These are phyloP conservation scores for Coemansia aciculifera DNA, from an alignment of 192 early-diverging fungal genomes.

Conservation along the genomic window DNA sequence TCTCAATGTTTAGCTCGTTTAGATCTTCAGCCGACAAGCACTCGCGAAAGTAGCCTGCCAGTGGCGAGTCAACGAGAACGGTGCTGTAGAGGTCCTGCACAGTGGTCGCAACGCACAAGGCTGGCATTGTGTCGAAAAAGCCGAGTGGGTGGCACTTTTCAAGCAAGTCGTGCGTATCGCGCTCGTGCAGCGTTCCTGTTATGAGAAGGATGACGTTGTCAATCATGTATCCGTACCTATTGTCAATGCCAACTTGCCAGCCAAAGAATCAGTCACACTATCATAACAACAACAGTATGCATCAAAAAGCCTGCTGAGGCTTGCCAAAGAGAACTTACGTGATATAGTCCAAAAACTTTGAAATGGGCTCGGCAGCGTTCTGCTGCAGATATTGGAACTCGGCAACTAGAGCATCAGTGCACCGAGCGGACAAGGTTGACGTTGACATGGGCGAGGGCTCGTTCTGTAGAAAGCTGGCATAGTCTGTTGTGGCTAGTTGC, in stretches of 20 bases:
- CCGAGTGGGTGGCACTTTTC: constrained; percentile 98
- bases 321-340: constrained; percentile 60
- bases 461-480: constrained; percentile 90
- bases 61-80: constrained; percentile 93
- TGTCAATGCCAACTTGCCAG: neutral
- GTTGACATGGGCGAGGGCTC: constrained; percentile 95
- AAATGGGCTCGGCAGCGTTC: constrained; percentile 79
- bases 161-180: constrained; percentile 95
- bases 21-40: constrained; percentile 95
- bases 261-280: neutral
- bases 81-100: constrained; percentile 94
- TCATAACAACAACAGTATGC: neutral
- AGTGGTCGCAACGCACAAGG: constrained; percentile 95
- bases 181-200: constrained; percentile 96
- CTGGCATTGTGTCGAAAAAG: constrained; percentile 97
- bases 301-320: neutral
- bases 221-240: constrained; percentile 89
- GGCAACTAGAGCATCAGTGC: constrained; percentile 82
- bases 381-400: constrained; percentile 92
- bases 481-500: constrained; percentile 94
- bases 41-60: constrained; percentile 98
- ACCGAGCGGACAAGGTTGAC: constrained; percentile 85
- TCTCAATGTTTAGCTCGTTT: constrained; percentile 99
- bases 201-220: constrained; percentile 99
- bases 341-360: constrained; percentile 95